phyloP scores from a whole-genome alignment of 192 early-diverging fungal species.

The Podila verticillata region DNA sequence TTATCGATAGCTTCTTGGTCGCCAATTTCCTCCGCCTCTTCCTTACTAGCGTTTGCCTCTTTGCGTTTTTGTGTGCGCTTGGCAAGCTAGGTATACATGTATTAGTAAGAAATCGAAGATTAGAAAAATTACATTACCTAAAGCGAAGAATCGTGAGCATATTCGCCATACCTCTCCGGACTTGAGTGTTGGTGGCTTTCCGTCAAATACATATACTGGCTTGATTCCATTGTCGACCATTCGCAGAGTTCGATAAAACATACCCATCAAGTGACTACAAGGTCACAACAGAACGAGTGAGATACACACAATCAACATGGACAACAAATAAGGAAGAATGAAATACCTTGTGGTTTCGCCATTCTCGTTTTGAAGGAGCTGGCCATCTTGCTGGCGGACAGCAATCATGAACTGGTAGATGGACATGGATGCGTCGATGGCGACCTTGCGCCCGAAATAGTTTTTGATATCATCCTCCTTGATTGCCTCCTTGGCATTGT shows the following conservation, averaged over 20 bases:
- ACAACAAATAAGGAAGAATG: neutral
- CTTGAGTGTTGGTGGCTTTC: slow-evolving; percentile 94
- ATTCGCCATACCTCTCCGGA: slow-evolving; percentile 76
- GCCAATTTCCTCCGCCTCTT: slow-evolving; percentile 79
- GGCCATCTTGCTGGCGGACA: slow-evolving; percentile 88
- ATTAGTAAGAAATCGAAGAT: neutral
- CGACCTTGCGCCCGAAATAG: slow-evolving; percentile 94
- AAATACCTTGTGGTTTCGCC: slow-evolving; percentile 91
- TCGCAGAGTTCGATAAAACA: slow-evolving; percentile 95
- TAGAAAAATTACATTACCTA: neutral
- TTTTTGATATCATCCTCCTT: slow-evolving; percentile 86
- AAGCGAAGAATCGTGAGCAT: neutral
- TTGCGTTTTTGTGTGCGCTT: slow-evolving; percentile 78
- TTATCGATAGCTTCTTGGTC: slow-evolving; percentile 85
- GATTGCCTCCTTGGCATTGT: slow-evolving; percentile 87
- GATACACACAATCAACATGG: neutral
- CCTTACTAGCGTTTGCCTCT: slow-evolving; percentile 73
- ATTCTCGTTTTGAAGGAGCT: slow-evolving; percentile 86
- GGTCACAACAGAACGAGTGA: neutral
- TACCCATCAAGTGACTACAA: slow-evolving; percentile 91
- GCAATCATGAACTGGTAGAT: slow-evolving; percentile 99
- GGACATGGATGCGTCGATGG: slow-evolving; percentile 97
- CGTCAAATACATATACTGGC: slow-evolving; percentile 98
- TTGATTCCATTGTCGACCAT: slow-evolving; percentile 98
- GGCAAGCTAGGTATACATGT: slow-evolving; percentile 58